Conservation (phyloP, 2,329 filamentous ascomycete species). For the Fusarium pseudocircinatum region DNA sequence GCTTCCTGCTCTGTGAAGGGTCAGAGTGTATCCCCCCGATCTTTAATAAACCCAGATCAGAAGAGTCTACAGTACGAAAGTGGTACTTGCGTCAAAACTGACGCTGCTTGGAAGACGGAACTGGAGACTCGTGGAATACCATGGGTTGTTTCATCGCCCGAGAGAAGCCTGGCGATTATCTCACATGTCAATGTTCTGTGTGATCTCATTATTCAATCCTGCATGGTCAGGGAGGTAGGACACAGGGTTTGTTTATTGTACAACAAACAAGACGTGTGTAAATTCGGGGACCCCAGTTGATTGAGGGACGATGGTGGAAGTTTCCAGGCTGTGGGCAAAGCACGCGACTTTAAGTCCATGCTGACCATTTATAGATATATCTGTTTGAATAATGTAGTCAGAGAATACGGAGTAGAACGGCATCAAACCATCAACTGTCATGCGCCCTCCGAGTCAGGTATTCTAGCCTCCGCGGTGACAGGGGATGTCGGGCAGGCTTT, state of each 20-base stretch:
- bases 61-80: not conserved
- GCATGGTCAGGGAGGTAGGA: not conserved
- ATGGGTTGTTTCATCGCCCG: not conserved
- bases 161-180: not conserved
- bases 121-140: not conserved
- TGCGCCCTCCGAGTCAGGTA: conserved; percentile 2
- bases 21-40: not conserved
- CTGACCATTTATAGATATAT: not conserved
- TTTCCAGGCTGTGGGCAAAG: not conserved
- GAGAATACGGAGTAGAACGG: not conserved
- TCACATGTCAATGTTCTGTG: not conserved
- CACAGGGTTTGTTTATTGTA: not conserved
- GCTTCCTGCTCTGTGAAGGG: not conserved
- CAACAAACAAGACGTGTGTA: not conserved
- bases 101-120: not conserved
- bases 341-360: not conserved
- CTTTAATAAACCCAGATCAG: not conserved
- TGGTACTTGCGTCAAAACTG: not conserved
- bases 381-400: not conserved
- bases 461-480: not conserved
- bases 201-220: not conserved
- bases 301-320: not conserved
- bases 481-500: not conserved
- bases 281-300: not conserved
- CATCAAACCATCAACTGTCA: not conserved